Conservation (phyloP, 805 yeast genomes). For the Starmerella ratchasimensis region DNA sequence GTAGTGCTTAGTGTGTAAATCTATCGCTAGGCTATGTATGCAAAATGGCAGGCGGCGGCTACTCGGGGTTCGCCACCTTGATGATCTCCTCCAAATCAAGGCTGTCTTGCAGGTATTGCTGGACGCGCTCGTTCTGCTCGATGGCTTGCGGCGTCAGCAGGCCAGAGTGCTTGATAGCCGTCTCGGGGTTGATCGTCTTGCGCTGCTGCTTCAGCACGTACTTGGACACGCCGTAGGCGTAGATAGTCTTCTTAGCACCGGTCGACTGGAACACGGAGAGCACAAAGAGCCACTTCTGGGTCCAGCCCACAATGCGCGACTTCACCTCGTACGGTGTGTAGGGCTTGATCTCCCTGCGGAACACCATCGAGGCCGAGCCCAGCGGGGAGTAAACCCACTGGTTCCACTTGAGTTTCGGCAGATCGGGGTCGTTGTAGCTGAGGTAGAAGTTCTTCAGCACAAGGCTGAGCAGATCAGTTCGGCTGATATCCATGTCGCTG, state of each 20-base stretch:
- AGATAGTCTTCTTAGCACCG: slow-evolving; percentile 21
- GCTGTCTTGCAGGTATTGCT: slow-evolving; percentile 14
- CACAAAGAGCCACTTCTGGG: slow-evolving; percentile 71
- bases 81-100: slow-evolving; percentile 18
- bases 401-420: slow-evolving; percentile 21
- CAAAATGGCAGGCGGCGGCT: too few species aligned
- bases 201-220: slow-evolving; percentile 72
- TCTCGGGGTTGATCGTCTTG: slow-evolving; percentile 56
- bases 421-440: slow-evolving; percentile 28
- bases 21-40: too few species aligned
- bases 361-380: slow-evolving; percentile 54
- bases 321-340: slow-evolving; percentile 44
- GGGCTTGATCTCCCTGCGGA: slow-evolving; percentile 60
- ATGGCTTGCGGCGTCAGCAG: slow-evolving; percentile 41
- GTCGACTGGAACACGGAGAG: slow-evolving; percentile 41
- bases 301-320: slow-evolving; percentile 65
- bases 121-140: slow-evolving; percentile 15
- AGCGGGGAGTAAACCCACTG: slow-evolving; percentile 57
- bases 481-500: slow-evolving; percentile 63
- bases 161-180: slow-evolving; percentile 43
- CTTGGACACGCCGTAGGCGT: slow-evolving; percentile 56
- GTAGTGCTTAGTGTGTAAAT: too few species aligned
- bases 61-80: not conserved
- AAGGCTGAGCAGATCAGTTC: slow-evolving; percentile 47
- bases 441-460: slow-evolving; percentile 45